Evolutionary conservation across 192 early-diverging fungal species (phyloP).

Genomic region (Neocallimastix lanati): DNA sequence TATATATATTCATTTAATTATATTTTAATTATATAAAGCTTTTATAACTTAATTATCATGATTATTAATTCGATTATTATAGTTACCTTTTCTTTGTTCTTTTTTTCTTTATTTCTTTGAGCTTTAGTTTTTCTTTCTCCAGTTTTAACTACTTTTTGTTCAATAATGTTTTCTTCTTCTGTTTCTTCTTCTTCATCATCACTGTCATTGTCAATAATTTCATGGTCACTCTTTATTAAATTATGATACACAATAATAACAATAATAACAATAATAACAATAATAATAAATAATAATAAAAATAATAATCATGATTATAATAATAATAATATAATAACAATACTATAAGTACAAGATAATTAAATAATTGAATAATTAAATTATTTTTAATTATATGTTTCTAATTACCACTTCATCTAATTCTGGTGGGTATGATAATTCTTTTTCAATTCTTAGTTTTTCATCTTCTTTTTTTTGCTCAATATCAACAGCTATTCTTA

Average conservation of each 20-base stretch:
- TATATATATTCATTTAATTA: no score
- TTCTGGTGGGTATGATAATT: conserved; percentile 21
- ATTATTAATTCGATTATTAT: no score
- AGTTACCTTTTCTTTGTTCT: not conserved
- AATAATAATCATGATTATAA: no score
- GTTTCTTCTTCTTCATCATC: conserved; percentile 9
- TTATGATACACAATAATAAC: no score
- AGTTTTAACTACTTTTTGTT: not conserved
- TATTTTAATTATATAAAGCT: no score
- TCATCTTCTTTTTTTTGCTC: conserved; percentile 22
- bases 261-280: no score
- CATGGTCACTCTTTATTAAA: conserved; percentile 7
- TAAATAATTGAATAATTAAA: no score
- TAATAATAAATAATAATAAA: no score
- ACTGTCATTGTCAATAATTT: conserved; percentile 8
- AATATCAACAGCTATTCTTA: conserved; percentile 35
- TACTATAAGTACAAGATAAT: no score
- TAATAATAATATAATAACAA: no score
- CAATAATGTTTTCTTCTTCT: conserved; percentile 2
- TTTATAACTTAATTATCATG: no score
- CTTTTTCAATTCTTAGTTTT: conserved; percentile 12
- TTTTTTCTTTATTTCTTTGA: not conserved
- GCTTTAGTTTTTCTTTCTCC: not conserved
- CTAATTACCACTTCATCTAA: conserved; percentile 4
- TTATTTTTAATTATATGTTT: no score